phyloP scores from a whole-genome alignment of 176 grass and related monocot species.

The Pontederia crassipes region DNA sequence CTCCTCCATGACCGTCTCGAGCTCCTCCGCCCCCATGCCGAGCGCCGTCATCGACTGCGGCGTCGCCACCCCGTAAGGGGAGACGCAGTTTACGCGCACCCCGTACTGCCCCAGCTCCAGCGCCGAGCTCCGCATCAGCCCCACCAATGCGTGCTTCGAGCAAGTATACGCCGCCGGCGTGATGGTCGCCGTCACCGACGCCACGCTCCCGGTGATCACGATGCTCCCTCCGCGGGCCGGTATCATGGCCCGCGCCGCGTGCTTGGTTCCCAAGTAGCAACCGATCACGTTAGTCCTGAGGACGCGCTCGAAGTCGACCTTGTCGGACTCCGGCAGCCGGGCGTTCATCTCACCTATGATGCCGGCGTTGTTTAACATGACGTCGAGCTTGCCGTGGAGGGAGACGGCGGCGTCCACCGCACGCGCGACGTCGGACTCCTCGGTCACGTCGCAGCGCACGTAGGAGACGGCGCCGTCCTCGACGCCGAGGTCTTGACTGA shows the following conservation, averaged over 20 bases:
- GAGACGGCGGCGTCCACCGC: no score
- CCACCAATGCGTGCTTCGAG: no score
- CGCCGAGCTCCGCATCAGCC: constrained; percentile 24
- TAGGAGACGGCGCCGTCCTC: no score
- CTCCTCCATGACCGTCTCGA: constrained; percentile 30
- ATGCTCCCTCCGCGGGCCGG: constrained; percentile 36
- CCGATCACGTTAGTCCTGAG: constrained; percentile 74
- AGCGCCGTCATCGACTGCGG: constrained; percentile 28
- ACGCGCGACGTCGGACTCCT: no score
- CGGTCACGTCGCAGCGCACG: no score
- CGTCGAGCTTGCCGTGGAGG: no score
- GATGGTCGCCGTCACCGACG: constrained; percentile 38
- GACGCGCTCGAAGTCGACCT: constrained; percentile 41
- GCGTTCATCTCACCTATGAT: constrained; percentile 30
- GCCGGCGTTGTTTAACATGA: constrained; percentile 30
- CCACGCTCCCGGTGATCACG: constrained; percentile 65
- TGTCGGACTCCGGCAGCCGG: constrained; percentile 41
- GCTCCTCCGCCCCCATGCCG: constrained; percentile 17
- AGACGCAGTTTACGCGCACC: constrained; percentile 69
- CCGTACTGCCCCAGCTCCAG: constrained; percentile 54
- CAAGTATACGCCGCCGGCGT: constrained; percentile 48
- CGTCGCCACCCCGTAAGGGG: no score
- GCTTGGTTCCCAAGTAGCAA: constrained; percentile 42
- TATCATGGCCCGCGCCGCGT: constrained; percentile 63
- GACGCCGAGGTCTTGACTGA: no score